Conservation (phyloP, 352 stramenopile species). For the Globisporangium acanthophoron region DNA sequence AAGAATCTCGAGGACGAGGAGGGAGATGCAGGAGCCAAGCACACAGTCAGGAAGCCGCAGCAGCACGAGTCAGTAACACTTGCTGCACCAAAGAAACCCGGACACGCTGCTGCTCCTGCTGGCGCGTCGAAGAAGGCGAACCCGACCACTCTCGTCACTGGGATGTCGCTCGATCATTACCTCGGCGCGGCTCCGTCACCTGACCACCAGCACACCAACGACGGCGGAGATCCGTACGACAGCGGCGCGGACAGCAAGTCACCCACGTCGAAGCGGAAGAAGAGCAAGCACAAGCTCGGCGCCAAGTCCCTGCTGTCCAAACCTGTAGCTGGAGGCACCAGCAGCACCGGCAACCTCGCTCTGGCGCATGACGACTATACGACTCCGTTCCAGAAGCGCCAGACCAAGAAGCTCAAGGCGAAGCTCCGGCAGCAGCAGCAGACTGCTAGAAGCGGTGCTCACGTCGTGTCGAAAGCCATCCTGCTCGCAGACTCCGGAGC, state of each 20-base stretch:
- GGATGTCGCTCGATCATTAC: conserved; percentile 65
- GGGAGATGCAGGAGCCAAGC: neutral
- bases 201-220: neutral
- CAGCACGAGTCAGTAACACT: conserved; percentile 1
- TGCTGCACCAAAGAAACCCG: conserved; percentile 11
- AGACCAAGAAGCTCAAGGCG: conserved; percentile 39
- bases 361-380: conserved; percentile 13
- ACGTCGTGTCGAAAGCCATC: conserved; percentile 39
- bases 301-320: conserved; percentile 8
- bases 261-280: conserved; percentile 28
- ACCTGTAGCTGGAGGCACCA: conserved; percentile 3
- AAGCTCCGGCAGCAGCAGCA: conserved; percentile 30
- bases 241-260: conserved; percentile 24
- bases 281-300: conserved; percentile 21
- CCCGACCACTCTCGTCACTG: conserved; percentile 26
- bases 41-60: neutral
- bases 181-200: conserved; percentile 22
- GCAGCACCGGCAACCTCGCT: conserved; percentile 9
- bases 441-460: conserved; percentile 4
- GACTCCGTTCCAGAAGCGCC: conserved; percentile 42
- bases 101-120: conserved; percentile 3
- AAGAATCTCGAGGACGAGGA: conserved; percentile 3
- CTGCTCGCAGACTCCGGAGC: conserved; percentile 29
- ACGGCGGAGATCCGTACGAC: conserved; percentile 8
- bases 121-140: conserved; percentile 16